Base-by-base conservation (phyloP, 106 monocot species). In the Allium cepa region DNA sequence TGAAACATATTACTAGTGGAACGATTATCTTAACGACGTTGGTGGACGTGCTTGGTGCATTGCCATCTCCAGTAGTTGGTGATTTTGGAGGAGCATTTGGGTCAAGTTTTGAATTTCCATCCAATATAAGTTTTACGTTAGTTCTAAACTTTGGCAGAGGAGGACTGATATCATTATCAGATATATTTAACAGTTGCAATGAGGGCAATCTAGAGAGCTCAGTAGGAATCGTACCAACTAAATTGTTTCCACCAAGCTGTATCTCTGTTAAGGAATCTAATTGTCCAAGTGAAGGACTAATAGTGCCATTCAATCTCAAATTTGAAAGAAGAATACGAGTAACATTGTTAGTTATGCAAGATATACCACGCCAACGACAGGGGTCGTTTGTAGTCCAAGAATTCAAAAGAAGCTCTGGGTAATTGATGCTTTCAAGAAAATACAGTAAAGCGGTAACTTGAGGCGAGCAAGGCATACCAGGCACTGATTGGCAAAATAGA, bases 301-400 rank as follows among this genome's bases (percentile, higher is more conserved):
- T 72, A 48, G 78, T 72, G 11, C 88, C 88, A 79, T 76, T 84
- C 14, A 88, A 72, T 28, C 69, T 70, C 12, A 53, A 72, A 67
- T 84, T 76, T 49, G 52, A 81, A 11, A 88, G 64, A 71, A 73
- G 78, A 46, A 88, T 76, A 47, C 66, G 63, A 57, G 69, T 67
- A 18, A 88, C 81, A 57, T 78, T 84, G 14, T 61, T 51, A 69
- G 4, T n/a, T 22, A 50, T 11, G 71, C 88, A 88, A 50, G 81
- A 72, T 49, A 88, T 48, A 15, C 88, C 88, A 7, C 73, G 52
- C 81, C 81, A 88, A 6, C 26, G 11, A 68, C 88, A 88, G 63
- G 88, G 81, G 79, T 84, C 73, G 71, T 84, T 81, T 46, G 82
- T 82, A 26, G 74, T 67, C 87, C 87, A 87, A 9, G 79, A 74